A percentile compares a stretch with the other conserved stretches of the same genome.
Conservation (phyloP, 2,329 filamentous ascomycete species). For the Dissoconium aciculare region DNA sequence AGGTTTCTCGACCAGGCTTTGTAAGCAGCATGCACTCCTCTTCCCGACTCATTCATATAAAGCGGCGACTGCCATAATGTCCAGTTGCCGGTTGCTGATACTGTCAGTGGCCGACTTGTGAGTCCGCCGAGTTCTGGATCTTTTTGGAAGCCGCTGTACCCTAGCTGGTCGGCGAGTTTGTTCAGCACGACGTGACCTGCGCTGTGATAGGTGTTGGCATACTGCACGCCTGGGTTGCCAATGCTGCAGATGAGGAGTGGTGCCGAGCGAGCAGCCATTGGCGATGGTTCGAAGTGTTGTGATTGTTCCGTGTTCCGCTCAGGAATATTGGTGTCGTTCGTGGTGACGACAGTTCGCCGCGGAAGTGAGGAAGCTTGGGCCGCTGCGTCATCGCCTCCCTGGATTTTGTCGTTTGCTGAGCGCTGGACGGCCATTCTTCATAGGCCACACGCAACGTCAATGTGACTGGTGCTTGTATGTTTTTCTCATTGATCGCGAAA, state of each 20-base stretch:
- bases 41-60: constrained; percentile 74
- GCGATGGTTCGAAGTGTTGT: no score
- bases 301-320: constrained; percentile 16
- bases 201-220: constrained; percentile 67
- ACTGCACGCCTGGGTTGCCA: constrained; percentile 60
- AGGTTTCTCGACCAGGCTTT: constrained; percentile 30
- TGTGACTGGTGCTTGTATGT: no score
- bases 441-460: no score
- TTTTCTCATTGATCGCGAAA: no score
- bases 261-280: constrained; percentile 18
- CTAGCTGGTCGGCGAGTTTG: constrained; percentile 39
- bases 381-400: no score
- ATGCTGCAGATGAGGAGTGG: constrained; percentile 68
- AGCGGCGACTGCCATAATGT: constrained; percentile 61
- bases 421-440: no score
- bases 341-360: no score
- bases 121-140: constrained; percentile 35
- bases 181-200: constrained; percentile 69
- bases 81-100: constrained; percentile 25
- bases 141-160: constrained; percentile 22
- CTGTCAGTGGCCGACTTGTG: constrained; percentile 28
- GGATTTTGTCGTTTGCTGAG: no score
- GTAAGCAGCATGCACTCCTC: constrained; percentile 53
- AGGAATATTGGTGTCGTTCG: constrained; percentile 4
- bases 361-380: no score